Evolutionary conservation across 78 protist genomes (phyloP), one percentile per base, ranked within the genome.

Genomic region (Cavenderia fasciculata): DNA sequence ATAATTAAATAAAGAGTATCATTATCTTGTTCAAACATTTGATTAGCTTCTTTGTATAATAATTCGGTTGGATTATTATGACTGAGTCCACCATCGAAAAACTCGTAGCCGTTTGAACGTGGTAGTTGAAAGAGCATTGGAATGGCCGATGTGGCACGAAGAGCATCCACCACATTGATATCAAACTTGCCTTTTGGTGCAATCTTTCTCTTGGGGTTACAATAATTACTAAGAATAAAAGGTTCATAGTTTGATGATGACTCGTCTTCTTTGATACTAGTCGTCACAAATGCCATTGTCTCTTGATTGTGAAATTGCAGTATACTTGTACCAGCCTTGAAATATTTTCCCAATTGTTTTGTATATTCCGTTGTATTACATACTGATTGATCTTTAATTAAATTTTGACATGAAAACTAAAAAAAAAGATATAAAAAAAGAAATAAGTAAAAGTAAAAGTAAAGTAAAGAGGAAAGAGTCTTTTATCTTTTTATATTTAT

Each of bases 141-240:
- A 21, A 75, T 75, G 25, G 61, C 85, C 6, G 61, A 25, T 0
- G 85, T 75, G 0, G 72, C 52, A n/a, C 85, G 34, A 31, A 75
- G 16, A 5, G 73, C 59, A 59, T 75, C 46, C 4, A 59, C 71
- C 1, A 59, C 69, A 12, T 40, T 0, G 0, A 56, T 3, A 31
- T 57, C 46, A 16, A 21, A 10, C 16, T 4, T 29, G 4, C n/a
- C 63, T 23, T 57, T 57, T 57, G 63, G 63, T 27, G 10, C 34
- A 27, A 57, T 18, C 12, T 5, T 23, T 43, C 85, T 61, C 21
- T 23, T 25, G 8, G 44, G 57, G 31, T 75, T 75, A 19, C 11
- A 41, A 59, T 75, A 75, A 41, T 75, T 75, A n/a, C 70, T 57
- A 6, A 75, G 6, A 4, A 75, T 59, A 18, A 43, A 75, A 8